A percentile compares a stretch with the other conserved stretches of the same genome.
phyloP scores from a whole-genome alignment of 805 yeast genomes.

The Candida nitratophila region DNA sequence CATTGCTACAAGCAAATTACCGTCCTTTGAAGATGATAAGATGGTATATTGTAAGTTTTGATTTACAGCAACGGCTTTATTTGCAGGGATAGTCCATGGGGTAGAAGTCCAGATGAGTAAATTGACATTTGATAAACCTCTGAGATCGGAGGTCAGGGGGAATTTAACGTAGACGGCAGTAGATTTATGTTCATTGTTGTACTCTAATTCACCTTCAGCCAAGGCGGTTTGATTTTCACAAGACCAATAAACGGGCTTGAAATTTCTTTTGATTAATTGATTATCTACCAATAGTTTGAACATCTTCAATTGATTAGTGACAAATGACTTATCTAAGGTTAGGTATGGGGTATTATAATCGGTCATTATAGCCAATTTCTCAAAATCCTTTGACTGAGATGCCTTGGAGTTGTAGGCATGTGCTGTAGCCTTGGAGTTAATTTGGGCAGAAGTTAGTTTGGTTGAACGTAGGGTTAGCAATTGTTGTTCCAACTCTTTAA shows the following conservation, averaged over 20 bases:
- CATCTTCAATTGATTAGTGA: conserved; percentile 63
- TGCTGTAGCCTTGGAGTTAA: conserved; percentile 56
- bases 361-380: conserved; percentile 71
- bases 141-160: conserved; percentile 32
- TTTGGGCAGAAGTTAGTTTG: conserved; percentile 37
- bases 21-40: conserved; percentile 28
- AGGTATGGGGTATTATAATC: conserved; percentile 70
- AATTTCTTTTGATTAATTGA: conserved; percentile 72
- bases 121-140: conserved; percentile 2
- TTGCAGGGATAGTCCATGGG: conserved; percentile 94
- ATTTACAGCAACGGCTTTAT: conserved; percentile 74
- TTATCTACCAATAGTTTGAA: conserved; percentile 59
- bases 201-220: conserved; percentile 95
- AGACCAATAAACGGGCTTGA: conserved; percentile 97
- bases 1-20: conserved; percentile 49
- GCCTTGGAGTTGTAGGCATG: conserved; percentile 67
- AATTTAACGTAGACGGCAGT: conserved; percentile 64
- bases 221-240: conserved; percentile 88
- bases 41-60: conserved; percentile 51
- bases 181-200: conserved; percentile 64
- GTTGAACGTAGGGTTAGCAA: background rate
- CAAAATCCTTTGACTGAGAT: conserved; percentile 57
- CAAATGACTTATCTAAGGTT: conserved; percentile 68
- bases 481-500: no score
- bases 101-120: conserved; percentile 92